Evolutionary conservation across 2,329 filamentous ascomycete genomes (phyloP).

Genomic region (Ophiostoma australiae): DNA sequence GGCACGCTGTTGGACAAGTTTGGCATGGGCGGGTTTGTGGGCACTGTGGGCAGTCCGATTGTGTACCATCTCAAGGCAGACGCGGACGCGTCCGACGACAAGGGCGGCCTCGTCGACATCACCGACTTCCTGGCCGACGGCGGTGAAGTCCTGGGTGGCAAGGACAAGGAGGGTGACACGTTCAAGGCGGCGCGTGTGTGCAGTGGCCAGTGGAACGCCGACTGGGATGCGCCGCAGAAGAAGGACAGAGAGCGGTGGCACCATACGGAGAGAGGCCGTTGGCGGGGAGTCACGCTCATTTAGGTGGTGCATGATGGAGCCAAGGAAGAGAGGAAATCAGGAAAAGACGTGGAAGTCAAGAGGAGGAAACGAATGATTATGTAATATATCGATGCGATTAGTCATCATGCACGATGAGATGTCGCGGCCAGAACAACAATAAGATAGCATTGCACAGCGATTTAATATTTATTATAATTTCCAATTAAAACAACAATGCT

Average conservation of each 20-base stretch:
- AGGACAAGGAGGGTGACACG: slow-evolving; percentile 24
- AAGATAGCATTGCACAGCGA: neutral
- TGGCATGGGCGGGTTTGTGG: slow-evolving; percentile 57
- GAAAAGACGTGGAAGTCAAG: neutral
- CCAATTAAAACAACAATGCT: neutral
- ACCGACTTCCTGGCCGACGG: slow-evolving; percentile 42
- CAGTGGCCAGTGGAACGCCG: slow-evolving; percentile 36
- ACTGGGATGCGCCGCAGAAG: slow-evolving; percentile 32
- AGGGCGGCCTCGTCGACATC: slow-evolving; percentile 52
- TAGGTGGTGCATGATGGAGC: neutral
- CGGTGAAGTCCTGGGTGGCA: slow-evolving; percentile 27
- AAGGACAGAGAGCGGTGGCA: slow-evolving; percentile 36
- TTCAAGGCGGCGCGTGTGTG: slow-evolving; percentile 29
- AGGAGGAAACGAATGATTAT: neutral
- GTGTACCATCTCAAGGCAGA: slow-evolving; percentile 58
- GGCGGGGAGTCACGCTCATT: slow-evolving; percentile 29
- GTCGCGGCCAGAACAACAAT: neutral
- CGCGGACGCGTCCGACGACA: slow-evolving; percentile 49
- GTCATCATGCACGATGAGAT: neutral
- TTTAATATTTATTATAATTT: neutral
- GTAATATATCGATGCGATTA: neutral
- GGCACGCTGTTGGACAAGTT: slow-evolving; percentile 49
- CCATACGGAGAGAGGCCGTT: slow-evolving; percentile 36
- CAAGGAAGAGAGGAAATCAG: neutral
- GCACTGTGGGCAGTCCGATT: slow-evolving; percentile 54